Percentiles rank a stretch among this genome's conserved stretches.
These are phyloP conservation scores for Cyberlindnera maritima DNA, from an alignment of 805 yeast genomes.

Conservation along the genomic window DNA sequence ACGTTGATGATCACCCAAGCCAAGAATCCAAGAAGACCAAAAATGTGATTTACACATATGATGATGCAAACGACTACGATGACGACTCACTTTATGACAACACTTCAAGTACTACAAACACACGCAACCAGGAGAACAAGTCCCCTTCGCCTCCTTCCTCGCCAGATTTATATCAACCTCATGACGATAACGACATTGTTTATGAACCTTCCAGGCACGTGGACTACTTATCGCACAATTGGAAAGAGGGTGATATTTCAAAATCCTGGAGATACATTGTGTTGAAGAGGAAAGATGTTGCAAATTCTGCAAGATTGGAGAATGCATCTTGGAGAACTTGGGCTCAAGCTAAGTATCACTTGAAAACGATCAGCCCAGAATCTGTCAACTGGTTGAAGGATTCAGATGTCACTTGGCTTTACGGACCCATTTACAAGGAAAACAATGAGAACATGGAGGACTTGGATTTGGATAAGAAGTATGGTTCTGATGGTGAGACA, in stretches of 20 bases:
- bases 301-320: constrained; percentile 76
- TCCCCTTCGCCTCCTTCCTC: constrained; percentile 36
- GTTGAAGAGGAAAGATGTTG: constrained; percentile 75
- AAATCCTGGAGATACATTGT: constrained; percentile 95
- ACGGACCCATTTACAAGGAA: constrained; percentile 65
- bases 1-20: constrained; percentile 19
- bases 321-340: constrained; percentile 98
- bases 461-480: constrained; percentile 29
- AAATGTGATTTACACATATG: constrained; percentile 21
- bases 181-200: constrained; percentile 79
- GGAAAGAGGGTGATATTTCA: constrained; percentile 93
- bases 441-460: constrained; percentile 12
- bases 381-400: constrained; percentile 95
- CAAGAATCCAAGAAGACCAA: constrained; percentile 6
- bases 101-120: constrained; percentile 13
- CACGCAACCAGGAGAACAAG: constrained; percentile 15
- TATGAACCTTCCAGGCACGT: constrained; percentile 88
- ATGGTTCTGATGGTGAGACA: constrained; percentile 39
- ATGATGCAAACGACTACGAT: constrained; percentile 18
- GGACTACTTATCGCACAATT: constrained; percentile 90
- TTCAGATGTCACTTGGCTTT: constrained; percentile 95
- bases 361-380: constrained; percentile 85
- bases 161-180: constrained; percentile 33
- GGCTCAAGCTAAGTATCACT: constrained; percentile 84
- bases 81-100: constrained; percentile 17